Evolutionary conservation across 2,329 filamentous ascomycete genomes (phyloP), one percentile per base, ranked within the genome.

Genomic region (Hyphodiscus sp.): DNA sequence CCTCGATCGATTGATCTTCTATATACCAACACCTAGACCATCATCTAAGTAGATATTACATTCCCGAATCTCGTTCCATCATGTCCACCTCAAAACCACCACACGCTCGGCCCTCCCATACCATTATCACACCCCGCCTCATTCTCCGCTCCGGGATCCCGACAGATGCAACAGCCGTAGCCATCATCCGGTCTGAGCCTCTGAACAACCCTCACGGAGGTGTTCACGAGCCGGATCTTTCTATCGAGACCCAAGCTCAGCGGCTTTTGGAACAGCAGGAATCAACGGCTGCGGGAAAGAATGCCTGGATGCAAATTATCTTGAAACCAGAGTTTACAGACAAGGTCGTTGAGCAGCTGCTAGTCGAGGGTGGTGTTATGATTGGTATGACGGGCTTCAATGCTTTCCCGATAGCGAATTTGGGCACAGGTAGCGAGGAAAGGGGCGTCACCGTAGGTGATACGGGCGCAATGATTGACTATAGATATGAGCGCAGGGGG

Each of bases 381-480:
- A 53, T 56, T 18, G 51, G 47, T 0, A 56, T 33, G n/a, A 46
- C 29, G 18, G 54, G 58, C 13, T 56, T 50, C 33, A 53, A 60
- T 48, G 30, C 18, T 10, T 57, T 59, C 19, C n/a, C 41, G 0
- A 0, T 49, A 2, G 19, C 20, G 11, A 11, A 2, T n/a, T 38
- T 7, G 2, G 0, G 29, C 6, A 16, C 9, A 2, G 23, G 19
- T 15, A 26, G 4, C 23, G 15, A 13, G 2, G 19, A 11, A 15
- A 8, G 49, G 19, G 7, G 47, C 8, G 20, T 51, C 1, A 10
- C 56, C 1, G 5, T 51, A 18, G 42, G 33, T 50, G 61, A 66
- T 47, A 53, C 53, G 11, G 64, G 61, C 4, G 46, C 60, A 0
- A 49, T 64, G 19, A 60, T 67, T 20, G 59, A 65, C 47, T 56